phyloP scores from a whole-genome alignment of 2,329 filamentous ascomycete genomes.

The Fusarium pseudocircinatum region DNA sequence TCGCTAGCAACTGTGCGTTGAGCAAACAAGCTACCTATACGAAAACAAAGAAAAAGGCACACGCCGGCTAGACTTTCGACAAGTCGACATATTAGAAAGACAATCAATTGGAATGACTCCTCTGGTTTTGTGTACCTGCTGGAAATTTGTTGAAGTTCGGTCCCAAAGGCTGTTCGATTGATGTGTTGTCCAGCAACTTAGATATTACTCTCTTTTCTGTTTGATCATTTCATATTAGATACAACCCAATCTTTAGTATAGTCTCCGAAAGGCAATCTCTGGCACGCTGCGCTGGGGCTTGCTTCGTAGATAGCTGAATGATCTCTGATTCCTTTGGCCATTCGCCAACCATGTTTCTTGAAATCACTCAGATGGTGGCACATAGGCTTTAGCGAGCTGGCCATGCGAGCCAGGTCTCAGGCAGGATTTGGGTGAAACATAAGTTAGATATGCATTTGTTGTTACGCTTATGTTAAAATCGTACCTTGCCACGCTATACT shows the following conservation, averaged over 20 bases:
- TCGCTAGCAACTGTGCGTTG: not conserved
- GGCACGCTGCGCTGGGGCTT: not conserved
- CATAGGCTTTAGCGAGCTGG: conserved; percentile 10
- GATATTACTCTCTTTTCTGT: conserved; percentile 29
- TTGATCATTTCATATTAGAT: conserved; percentile 20
- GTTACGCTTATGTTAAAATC: not conserved
- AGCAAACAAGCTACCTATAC: conserved; percentile 2
- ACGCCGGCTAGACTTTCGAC: not conserved
- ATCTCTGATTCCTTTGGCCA: not conserved
- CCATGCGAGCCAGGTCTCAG: not conserved
- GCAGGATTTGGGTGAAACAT: conserved; percentile 14
- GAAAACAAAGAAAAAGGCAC: conserved; percentile 1
- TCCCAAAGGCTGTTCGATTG: not conserved
- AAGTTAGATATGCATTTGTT: not conserved
- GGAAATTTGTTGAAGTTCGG: not conserved
- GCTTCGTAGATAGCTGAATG: conserved; percentile 9
- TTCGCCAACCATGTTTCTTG: not conserved
- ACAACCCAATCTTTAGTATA: not conserved
- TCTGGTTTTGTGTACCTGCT: not conserved
- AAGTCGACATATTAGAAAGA: not conserved
- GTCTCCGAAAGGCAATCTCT: not conserved
- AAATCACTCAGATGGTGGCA: conserved; percentile 2
- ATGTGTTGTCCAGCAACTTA: conserved; percentile 9
- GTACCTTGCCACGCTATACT: conserved; percentile 1
- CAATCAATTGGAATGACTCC: not conserved